Conservation (phyloP, 306 rosid genomes). For the Rubus parviflorus region DNA sequence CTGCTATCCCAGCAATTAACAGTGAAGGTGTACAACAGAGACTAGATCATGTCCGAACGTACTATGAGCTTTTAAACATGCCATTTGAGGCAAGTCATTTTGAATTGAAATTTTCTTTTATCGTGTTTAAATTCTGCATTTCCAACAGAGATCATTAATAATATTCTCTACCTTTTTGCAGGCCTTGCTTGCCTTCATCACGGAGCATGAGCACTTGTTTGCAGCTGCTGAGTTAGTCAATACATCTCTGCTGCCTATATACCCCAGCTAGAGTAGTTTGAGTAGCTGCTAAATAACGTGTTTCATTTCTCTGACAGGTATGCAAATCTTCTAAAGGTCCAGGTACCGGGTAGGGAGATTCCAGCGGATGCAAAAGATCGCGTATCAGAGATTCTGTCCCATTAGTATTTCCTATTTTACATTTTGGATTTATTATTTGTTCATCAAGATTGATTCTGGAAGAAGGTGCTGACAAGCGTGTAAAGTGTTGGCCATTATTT, state of each 20-base stretch:
- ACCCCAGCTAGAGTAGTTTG: conserved; percentile 5
- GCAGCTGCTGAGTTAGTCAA: conserved; percentile 72
- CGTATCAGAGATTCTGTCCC: conserved; percentile 59
- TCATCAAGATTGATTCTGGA: conserved; percentile 17
- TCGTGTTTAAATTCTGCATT: not conserved
- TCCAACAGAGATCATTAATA: conserved; percentile 19
- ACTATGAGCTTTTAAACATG: conserved; percentile 95
- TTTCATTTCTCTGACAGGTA: conserved; percentile 58
- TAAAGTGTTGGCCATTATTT: conserved; percentile 16
- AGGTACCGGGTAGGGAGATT: conserved; percentile 91
- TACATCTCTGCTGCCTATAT: conserved; percentile 14
- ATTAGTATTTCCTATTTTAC: conserved; percentile 38
- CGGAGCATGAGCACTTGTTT: conserved; percentile 82
- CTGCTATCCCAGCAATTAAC: conserved; percentile 87
- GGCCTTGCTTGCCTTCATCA: conserved; percentile 95
- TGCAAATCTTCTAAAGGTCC: conserved; percentile 75
- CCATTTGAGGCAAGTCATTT: conserved; percentile 84
- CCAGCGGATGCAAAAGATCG: conserved; percentile 79
- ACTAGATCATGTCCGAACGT: conserved; percentile 91
- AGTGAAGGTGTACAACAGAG: conserved; percentile 85
- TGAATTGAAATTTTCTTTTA: not conserved
- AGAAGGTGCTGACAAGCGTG: conserved; percentile 19
- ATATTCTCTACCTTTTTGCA: conserved; percentile 38
- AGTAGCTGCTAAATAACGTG: conserved; percentile 18
- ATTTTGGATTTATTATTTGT: conserved; percentile 15